Conservation (phyloP, 306 rosid genomes). For the Casuarina glauca region DNA sequence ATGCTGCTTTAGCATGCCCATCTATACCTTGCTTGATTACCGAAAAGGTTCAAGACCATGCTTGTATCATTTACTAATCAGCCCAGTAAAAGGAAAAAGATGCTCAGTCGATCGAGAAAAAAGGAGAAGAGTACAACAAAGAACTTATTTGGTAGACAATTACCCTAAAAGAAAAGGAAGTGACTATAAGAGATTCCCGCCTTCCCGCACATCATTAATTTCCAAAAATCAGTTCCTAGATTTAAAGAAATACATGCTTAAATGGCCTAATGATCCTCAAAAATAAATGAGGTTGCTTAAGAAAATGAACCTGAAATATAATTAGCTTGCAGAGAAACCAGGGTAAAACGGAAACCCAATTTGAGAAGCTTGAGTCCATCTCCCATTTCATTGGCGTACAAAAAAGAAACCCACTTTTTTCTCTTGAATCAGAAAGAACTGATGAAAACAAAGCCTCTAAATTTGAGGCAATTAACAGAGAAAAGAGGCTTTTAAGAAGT, state of each 20-base stretch:
- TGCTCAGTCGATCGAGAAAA: neutral
- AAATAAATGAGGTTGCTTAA: neutral
- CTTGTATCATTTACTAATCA: too few relatives aligned
- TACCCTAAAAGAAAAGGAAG: neutral
- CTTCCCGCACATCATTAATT: neutral
- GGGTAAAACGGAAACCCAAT: neutral
- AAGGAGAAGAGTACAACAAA: too few relatives aligned
- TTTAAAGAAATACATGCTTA: neutral
- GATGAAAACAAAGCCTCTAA: neutral
- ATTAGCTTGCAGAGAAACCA: neutral
- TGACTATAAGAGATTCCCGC: neutral
- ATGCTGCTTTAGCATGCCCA: too few relatives aligned
- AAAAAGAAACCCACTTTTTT: neutral
- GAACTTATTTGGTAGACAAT: neutral
- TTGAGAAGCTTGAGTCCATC: neutral
- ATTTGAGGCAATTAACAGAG: neutral
- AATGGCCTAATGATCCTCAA: neutral
- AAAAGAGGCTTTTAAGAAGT: neutral
- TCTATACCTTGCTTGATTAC: too few relatives aligned
- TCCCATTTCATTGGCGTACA: neutral
- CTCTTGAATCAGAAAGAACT: neutral
- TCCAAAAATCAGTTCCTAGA: neutral
- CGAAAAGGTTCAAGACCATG: too few relatives aligned
- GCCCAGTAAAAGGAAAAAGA: neutral
- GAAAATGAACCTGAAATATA: neutral